phyloP scores from a whole-genome alignment of 1,284 basidiomycete species.

The Bondarzewia mesenterica region DNA sequence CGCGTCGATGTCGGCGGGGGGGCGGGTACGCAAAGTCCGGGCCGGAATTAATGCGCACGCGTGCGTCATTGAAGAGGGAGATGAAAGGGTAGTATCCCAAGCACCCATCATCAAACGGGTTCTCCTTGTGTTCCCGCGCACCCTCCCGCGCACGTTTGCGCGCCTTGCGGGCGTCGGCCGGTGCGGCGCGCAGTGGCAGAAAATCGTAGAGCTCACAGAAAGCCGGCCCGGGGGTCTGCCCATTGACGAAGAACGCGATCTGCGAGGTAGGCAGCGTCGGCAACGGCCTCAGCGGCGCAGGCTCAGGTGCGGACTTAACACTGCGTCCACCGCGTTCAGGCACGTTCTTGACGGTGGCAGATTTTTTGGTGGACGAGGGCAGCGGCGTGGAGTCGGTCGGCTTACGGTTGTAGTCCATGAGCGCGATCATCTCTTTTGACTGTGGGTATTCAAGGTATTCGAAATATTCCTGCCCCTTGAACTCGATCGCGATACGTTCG shows the following conservation, averaged over 20 bases:
- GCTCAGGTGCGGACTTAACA: slow-evolving; percentile 19
- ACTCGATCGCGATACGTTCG: slow-evolving; percentile 87
- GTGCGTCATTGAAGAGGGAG: slow-evolving; percentile 88
- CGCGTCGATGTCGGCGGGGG: slow-evolving; percentile 65
- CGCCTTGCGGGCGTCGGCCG: slow-evolving; percentile 40
- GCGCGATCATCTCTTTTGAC: slow-evolving; percentile 89
- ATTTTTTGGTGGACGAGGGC: slow-evolving; percentile 54
- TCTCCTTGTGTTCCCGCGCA: slow-evolving; percentile 68
- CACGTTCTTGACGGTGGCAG: slow-evolving; percentile 56
- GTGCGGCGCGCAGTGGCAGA: slow-evolving; percentile 64
- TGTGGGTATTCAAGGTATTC: slow-evolving; percentile 88
- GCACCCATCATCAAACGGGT: slow-evolving; percentile 89
- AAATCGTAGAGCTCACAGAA: slow-evolving; percentile 90
- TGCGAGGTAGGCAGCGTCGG: slow-evolving; percentile 68
- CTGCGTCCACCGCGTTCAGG: slow-evolving; percentile 30
- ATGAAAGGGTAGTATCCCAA: slow-evolving; percentile 95
- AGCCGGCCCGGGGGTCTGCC: slow-evolving; percentile 78
- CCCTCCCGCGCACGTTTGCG: slow-evolving; percentile 55
- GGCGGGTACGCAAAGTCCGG: slow-evolving; percentile 78
- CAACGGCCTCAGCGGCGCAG: slow-evolving; percentile 51
- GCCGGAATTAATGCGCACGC: slow-evolving; percentile 81
- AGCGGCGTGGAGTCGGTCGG: slow-evolving; percentile 30
- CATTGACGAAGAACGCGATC: slow-evolving; percentile 91
- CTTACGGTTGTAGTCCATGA: slow-evolving; percentile 58
- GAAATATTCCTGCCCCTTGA: slow-evolving; percentile 95